Evolutionary conservation across 768 basidiomycete species (phyloP), one percentile per base, ranked within the genome.

Genomic region (Psilocybe cubensis): DNA sequence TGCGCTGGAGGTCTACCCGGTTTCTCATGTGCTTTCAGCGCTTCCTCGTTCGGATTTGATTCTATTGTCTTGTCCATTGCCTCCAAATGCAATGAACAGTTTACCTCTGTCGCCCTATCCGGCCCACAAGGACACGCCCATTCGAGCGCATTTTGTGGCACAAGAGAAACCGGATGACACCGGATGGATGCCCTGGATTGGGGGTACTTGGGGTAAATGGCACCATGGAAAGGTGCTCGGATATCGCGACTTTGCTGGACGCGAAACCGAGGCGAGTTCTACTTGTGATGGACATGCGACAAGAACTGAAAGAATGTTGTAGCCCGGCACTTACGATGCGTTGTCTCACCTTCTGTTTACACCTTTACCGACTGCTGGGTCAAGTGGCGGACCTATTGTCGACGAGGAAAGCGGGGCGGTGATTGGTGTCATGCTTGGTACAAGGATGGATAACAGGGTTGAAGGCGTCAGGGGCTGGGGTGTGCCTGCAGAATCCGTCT

Each of bases 261-360:
- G 81, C 24, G 82, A 85, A 61, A 79, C 84, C 1, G 63, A 81
- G 75, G 87, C 82, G 54, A 25, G 77, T 69, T 14, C 11, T 24
- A 23, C 56, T 43, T 6, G 21, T 44, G 21, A 10, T 23, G 33
- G 9, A 18, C n/a, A 42, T 23, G 18, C 47, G 47, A 46, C 17
- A 42, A 31, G 46, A 25, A 17, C 23, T 61, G 3, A 58, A 29
- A 23, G 47, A 23, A 54, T 46, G 42, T 8, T 44, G 23, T 63
- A 86, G 84, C 83, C 86, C 3, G 89, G 88, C 14, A 87, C 87
- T n/a, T 85, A 88, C 66, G 86, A 88, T 61, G 72, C 81, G 4
- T 77, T 90, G 9, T 79, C 81, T 1, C 81, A 85, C 61, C 67
- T 90, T 60, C 65, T 83, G 43, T 81, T 87, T 66, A 70, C 73